Evolutionary conservation across 2,329 filamentous ascomycete genomes (phyloP).

Genomic region (Pseudogymnoascus sp.): DNA sequence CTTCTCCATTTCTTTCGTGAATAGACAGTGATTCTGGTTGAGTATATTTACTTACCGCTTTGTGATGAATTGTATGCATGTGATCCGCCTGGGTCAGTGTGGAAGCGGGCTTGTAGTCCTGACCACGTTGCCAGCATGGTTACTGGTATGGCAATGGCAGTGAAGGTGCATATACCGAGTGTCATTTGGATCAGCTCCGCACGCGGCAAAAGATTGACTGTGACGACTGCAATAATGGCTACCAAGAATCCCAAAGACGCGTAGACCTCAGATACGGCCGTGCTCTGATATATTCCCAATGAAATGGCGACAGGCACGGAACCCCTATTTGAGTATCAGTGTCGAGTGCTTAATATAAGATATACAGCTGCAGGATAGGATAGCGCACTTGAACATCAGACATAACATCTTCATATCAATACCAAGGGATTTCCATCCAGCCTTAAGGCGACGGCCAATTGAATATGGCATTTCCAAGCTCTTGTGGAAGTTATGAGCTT

Average conservation of each 20-base stretch:
- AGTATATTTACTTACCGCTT: conserved; percentile 6
- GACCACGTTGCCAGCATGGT: neutral
- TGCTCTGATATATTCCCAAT: conserved; percentile 2
- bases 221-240: conserved; percentile 8
- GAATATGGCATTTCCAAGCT: neutral
- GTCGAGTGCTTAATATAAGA: neutral
- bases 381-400: conserved; percentile 6
- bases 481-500: neutral
- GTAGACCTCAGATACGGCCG: neutral
- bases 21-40: neutral
- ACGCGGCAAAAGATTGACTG: conserved; percentile 6
- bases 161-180: neutral
- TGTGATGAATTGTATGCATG: conserved; percentile 8
- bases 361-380: neutral
- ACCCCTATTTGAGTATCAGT: conserved; percentile 5
- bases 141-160: neutral
- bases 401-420: neutral
- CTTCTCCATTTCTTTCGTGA: neutral
- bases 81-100: neutral
- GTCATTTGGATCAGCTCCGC: conserved; percentile 1
- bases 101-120: conserved; percentile 5
- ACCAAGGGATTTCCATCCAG: neutral
- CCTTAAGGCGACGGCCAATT: neutral
- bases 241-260: neutral
- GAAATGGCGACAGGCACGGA: conserved; percentile 3